Base-by-base conservation (phyloP, 2,329 filamentous ascomycete genomes). In the Beauveria brongniartii region DNA sequence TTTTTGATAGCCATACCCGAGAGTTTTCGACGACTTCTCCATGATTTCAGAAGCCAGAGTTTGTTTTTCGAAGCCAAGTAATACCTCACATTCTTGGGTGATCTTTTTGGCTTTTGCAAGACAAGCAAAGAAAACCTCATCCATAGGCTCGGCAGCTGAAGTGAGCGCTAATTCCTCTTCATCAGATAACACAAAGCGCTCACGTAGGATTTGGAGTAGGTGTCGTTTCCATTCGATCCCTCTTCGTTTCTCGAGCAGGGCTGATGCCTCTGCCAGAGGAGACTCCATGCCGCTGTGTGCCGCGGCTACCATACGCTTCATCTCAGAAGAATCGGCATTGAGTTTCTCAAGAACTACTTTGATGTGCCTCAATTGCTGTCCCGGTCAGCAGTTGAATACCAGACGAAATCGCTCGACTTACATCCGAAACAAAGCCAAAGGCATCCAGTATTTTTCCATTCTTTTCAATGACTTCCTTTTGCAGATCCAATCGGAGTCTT, bases 1-100 rank as follows among this genome's bases (percentile, higher is more conserved):
- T 71, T 97, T 99, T 71, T 99, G 93, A 67, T 94, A 99, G 5
- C 91, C 93, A 18, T 87, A 82, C 69, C 96, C 94, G 55, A 99
- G 81, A 64, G 91, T 86, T 62, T 91, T 91, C 0, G 92, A 92
- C 60, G 88, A 93, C 71, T 93, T 86, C 64, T 97, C 93, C 81
- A 97, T 92, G 54, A 97, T 83, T 68, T 97, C 92, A 4, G 95
- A 78, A 0, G 93, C 94, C 0, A 97, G 77, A 9, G 87, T 87
- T 74, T 97, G 92, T 67, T 92, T 91, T 71, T 97, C 92, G 34
- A 92, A 90, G 2, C 92, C 93, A 1, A 99, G 84, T 5, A 99
- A 78, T 37, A 96, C 80, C 70, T 97, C 90, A 68, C 92, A 96
- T 69, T 97, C 93, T 65, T 87, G 86, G 69, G 91, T 88, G 60